phyloP scores from a whole-genome alignment of 345 rosid species.

The Eucalyptus virginea region DNA sequence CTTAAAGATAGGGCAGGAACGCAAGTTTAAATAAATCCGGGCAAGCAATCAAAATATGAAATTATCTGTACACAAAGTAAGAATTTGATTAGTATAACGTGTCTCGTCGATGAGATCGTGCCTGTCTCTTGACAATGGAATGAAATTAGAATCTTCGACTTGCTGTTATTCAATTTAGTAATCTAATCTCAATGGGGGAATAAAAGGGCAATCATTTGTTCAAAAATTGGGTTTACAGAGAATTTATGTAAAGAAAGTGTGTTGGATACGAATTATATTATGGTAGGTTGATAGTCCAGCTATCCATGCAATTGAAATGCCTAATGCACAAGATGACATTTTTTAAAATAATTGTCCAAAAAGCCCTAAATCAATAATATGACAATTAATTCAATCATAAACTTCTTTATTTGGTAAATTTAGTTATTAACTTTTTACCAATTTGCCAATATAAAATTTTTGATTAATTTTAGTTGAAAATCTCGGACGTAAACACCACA shows the following conservation, averaged over 20 bases:
- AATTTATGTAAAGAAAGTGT: neutral
- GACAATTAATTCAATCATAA: accelerated
- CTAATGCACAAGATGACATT: neutral
- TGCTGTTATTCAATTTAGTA: neutral
- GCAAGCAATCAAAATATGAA: accelerated
- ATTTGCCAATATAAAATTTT: neutral
- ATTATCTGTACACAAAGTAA: neutral
- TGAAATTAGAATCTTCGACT: accelerated
- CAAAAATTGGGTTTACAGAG: neutral
- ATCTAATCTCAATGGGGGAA: neutral
- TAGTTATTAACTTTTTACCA: neutral
- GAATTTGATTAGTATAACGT: accelerated
- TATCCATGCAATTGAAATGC: neutral
- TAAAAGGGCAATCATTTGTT: neutral
- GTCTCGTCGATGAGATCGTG: neutral
- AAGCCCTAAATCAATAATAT: neutral
- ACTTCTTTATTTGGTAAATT: neutral
- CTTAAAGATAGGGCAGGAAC: neutral
- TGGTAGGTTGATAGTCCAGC: neutral
- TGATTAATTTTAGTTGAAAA: neutral
- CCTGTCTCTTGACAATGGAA: neutral
- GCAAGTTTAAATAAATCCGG: accelerated
- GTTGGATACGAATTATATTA: neutral
- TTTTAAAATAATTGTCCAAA: neutral
- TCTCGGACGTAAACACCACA: neutral